Percentiles rank a stretch among this genome's conserved stretches.
Evolutionary conservation across 73 alveolate genomes (phyloP).

Genomic region (Symbiodinium pilosum): DNA sequence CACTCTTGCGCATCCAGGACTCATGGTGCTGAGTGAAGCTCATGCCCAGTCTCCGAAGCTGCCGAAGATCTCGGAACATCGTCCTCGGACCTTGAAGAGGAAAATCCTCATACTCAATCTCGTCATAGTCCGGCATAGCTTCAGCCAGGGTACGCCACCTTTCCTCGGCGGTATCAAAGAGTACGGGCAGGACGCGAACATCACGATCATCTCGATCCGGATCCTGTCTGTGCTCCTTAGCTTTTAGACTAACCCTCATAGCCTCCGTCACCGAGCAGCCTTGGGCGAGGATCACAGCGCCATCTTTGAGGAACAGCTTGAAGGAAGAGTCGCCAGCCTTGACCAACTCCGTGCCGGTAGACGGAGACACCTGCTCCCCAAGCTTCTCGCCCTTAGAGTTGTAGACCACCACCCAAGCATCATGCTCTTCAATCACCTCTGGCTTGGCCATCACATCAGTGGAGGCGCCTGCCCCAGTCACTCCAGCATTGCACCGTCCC

Average conservation of each 20-base stretch:
- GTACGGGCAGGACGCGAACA: neutral
- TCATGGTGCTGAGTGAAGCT: neutral
- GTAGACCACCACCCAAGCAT: neutral
- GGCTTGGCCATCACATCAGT: too few species aligned
- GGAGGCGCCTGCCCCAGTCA: neutral
- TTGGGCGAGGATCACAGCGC: too few species aligned
- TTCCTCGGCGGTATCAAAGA: neutral
- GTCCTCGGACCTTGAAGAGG: neutral
- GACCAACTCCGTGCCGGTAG: neutral
- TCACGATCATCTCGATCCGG: neutral
- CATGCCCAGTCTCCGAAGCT: neutral
- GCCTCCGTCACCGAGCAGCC: neutral
- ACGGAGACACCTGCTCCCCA: neutral
- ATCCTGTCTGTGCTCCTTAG: neutral
- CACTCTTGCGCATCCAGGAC: neutral
- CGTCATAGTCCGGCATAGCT: neutral
- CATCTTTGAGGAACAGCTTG: neutral
- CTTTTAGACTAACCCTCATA: neutral
- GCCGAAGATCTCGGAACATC: neutral
- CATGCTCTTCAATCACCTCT: too few species aligned
- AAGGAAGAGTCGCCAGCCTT: neutral
- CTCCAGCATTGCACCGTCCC: neutral
- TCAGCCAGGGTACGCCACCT: neutral
- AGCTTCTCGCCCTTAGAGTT: neutral
- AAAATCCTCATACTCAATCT: neutral